Evolutionary conservation across 345 rosid species (phyloP), one percentile per base, ranked within the genome.

Genomic region (Jatropha curcas): DNA sequence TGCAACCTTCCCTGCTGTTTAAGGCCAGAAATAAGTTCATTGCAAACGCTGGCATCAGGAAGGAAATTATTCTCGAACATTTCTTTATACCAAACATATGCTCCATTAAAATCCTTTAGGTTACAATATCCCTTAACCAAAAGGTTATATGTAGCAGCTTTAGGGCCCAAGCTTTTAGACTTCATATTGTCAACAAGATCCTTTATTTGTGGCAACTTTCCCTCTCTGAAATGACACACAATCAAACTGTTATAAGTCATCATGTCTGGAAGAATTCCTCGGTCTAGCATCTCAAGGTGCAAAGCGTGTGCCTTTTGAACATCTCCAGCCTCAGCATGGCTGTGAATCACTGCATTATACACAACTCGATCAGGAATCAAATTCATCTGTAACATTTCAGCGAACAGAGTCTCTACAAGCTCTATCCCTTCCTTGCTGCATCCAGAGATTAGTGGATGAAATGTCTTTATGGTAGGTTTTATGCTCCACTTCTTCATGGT

Each of bases 191-290:
- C 70, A 56, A 94, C 76, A 68, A 89, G 81, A 74, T 75, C 71
- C 59, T 73, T 74, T 70, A 81, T 78, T 65, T 84, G 81, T 1
- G 77, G 68, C 58, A 82, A 65, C 43, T 80, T 85, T 50, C 88
- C 94, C 43, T 64, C 82, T 71, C 67, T 84, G 22, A 92, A 71
- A 45, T 71, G 83, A 35, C 91, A 88, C 70, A 83, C 31, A 66
- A 94, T 87, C 88, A 94, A 80, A 82, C 86, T 81, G 77, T 90
- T 88, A 43, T 85, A 92, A 30, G 88, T 90, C 84, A 81, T 76
- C 76, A 81, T 87, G 80, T 92, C 89, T 2, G 89, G 76, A 50
- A 8, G 57, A 59, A 92, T 80, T 75, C 88, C 88, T 9, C 43
- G 68, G 25, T 82, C 84, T 25, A 78, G 67, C 96, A 94, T 94